Conservation (phyloP, 176 grass and related monocot species). For the Oryza meyeriana region DNA sequence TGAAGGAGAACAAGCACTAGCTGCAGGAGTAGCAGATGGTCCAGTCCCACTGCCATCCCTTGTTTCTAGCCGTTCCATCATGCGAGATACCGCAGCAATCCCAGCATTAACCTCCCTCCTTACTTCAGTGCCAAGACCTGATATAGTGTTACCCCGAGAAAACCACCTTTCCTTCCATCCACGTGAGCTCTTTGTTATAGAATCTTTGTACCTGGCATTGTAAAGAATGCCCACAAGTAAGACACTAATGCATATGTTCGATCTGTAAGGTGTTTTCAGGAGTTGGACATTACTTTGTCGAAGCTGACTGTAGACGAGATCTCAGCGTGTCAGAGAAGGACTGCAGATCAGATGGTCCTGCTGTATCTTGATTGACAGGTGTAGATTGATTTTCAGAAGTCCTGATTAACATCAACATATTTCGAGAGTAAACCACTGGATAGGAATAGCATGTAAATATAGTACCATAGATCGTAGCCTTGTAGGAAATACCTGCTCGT, state of each 20-base stretch:
- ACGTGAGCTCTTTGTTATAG: conserved; percentile 63
- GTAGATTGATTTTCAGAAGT: conserved; percentile 41
- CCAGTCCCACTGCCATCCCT: conserved; percentile 39
- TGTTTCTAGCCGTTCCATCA: conserved; percentile 64
- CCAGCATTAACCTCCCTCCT: conserved; percentile 77
- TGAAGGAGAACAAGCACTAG: conserved; percentile 3
- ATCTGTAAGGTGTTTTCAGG: conserved; percentile 1
- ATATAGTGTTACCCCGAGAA: conserved; percentile 51
- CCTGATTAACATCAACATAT: conserved; percentile 27
- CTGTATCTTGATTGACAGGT: conserved; percentile 46
- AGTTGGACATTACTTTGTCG: conserved; percentile 53
- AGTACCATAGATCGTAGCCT: background rate
- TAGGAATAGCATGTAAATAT: background rate
- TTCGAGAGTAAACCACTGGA: background rate
- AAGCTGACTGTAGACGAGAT: conserved; percentile 63
- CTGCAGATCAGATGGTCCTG: conserved; percentile 61
- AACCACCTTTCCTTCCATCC: conserved; percentile 79
- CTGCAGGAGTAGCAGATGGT: conserved; percentile 19
- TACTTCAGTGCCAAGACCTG: conserved; percentile 66
- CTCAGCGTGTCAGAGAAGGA: conserved; percentile 65
- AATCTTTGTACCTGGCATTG: conserved; percentile 70
- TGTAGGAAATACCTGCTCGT: conserved; percentile 45
- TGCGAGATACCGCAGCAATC: conserved; percentile 62
- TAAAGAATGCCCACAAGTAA: conserved; percentile 24
- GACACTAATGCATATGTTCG: background rate